These are phyloP conservation scores for Escallonia herrerae DNA, from an alignment of 129 eudicot genomes.

Conservation along the genomic window DNA sequence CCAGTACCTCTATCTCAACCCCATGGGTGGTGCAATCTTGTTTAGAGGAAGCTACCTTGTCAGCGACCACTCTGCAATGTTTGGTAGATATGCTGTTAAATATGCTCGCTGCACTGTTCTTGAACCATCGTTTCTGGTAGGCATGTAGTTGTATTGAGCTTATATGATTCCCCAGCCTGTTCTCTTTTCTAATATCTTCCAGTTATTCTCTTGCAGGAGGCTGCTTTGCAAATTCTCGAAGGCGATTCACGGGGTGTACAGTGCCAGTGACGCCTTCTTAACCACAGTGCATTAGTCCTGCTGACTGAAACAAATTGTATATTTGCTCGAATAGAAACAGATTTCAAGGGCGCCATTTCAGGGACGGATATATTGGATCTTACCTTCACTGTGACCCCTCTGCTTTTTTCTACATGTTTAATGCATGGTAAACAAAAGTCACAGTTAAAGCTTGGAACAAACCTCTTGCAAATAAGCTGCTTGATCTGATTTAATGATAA, in stretches of 20 bases:
- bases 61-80: background rate
- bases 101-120: background rate
- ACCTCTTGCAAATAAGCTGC: no score
- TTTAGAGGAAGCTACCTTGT: background rate
- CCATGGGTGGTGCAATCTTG: no score
- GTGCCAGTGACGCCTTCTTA: background rate
- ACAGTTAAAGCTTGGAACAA: no score
- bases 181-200: no score
- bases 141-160: background rate
- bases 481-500: no score
- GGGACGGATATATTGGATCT: background rate
- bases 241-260: constrained; percentile 20
- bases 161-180: no score
- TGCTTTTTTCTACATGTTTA: background rate
- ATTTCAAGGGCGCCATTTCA: constrained; percentile 15
- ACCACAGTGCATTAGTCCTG: constrained; percentile 17
- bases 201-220: constrained; percentile 8
- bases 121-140: background rate
- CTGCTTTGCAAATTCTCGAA: constrained; percentile 8
- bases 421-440: background rate
- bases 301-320: constrained; percentile 17
- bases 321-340: constrained; percentile 15
- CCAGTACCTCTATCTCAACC: no score
- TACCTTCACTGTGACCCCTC: background rate
- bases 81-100: background rate